Base-by-base conservation (phyloP, 192 early-diverging fungal genomes). In the Podochytrium sp. region DNA sequence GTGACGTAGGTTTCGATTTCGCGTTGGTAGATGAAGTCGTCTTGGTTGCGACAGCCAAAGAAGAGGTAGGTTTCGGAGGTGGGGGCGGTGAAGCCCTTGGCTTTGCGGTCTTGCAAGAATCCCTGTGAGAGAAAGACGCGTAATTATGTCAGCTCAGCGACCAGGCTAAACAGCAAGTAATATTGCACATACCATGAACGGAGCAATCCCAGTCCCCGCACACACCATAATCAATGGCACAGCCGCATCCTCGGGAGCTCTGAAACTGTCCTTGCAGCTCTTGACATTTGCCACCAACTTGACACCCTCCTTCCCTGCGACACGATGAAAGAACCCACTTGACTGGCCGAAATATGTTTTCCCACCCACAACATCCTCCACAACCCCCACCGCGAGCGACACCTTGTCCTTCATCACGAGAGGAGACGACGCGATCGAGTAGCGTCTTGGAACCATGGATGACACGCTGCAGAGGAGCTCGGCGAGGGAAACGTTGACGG, bases 191-290 rank as follows among this genome's bases (percentile, higher is more conserved):
- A 65, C 92, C 38, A 94, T 84, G 43, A 96, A 94, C 0, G 95
- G 94, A 4, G 95, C 90, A 5, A 97, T 85, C 16, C 95, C 95
- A 0, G 95, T 95, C 38, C 95, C 95, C 1, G 95, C 92, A 4
- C 91, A 92, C 30, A 95, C 86, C 90, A 96, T 88, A 23, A 96
- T 80, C 4, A 96, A 74, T 0, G 93, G 92, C 0, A 66, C 65
- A 23, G 82, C 84, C 2, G 62, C 30, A 33, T 86, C 81, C 2
- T 69, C 61, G 33, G 91, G 91, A 65, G 95, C 78, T 5, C 79
- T 80, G 81, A 95, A 96, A 12, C 32, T 69, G 35, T 69, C 66
- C 35, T 69, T 69, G 38, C 47, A 51, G 33, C 47, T 69, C 35
- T 55, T 68, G 20, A 78, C 35, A 16, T 23, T 37, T 4, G 71